Percentiles rank a stretch among this genome's conserved stretches.
Conservation (phyloP, 202 grass and related monocot genomes). For the Zizania palustris region DNA sequence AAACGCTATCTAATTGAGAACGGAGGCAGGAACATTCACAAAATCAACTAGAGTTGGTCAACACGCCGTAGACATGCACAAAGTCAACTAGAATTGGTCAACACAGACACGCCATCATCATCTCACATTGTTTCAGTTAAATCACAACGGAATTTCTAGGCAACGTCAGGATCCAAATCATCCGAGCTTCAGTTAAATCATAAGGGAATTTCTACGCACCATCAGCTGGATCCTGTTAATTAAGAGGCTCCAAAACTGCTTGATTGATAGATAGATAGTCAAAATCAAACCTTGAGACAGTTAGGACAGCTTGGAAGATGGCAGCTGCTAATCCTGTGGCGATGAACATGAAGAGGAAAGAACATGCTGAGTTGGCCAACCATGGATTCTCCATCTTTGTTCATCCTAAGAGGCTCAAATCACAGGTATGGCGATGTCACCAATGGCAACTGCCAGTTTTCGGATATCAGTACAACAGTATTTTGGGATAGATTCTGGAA, state of each 20-base stretch:
- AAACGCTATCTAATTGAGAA: too few relatives aligned
- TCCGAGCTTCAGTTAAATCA: neutral
- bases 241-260: neutral
- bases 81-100: constrained; percentile 37
- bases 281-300: neutral
- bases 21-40: too few relatives aligned
- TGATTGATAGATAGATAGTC: neutral
- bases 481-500: neutral
- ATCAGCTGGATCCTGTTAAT: constrained; percentile 25
- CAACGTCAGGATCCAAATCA: constrained; percentile 32
- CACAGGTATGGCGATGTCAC: constrained; percentile 40
- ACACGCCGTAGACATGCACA: neutral
- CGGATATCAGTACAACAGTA: neutral
- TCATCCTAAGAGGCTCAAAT: constrained; percentile 66
- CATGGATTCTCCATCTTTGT: constrained; percentile 49
- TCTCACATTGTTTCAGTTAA: neutral
- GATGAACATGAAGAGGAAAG: constrained; percentile 70
- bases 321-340: constrained; percentile 23
- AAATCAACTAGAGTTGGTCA: neutral
- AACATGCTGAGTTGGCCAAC: constrained; percentile 41
- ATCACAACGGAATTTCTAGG: neutral
- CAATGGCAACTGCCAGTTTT: neutral
- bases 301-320: constrained; percentile 33
- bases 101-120: neutral
- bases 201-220: neutral